Conservation (phyloP, 106 monocot species). For the Acanthochlamys bracteata region DNA sequence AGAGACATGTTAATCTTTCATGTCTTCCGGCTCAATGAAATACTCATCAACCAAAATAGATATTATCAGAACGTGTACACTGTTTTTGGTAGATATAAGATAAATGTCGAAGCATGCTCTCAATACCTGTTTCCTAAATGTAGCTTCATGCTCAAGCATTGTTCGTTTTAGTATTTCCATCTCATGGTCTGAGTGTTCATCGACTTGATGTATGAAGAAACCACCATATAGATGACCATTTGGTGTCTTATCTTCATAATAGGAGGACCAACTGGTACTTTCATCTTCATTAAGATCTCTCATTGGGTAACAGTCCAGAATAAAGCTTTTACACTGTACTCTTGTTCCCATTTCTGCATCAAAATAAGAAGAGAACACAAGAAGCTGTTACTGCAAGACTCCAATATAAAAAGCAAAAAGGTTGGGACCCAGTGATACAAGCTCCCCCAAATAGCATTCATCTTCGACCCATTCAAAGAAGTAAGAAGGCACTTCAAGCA, state of each 20-base stretch:
- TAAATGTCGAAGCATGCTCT: not conserved
- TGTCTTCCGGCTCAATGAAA: too few relatives aligned
- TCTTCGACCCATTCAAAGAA: too few relatives aligned
- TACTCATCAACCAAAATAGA: not conserved
- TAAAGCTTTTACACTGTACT: conserved; percentile 29
- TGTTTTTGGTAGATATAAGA: too few relatives aligned
- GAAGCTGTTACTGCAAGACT: too few relatives aligned
- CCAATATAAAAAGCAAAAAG: not conserved
- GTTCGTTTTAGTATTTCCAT: conserved; percentile 54
- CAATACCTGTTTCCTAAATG: conserved; percentile 69
- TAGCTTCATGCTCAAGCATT: conserved; percentile 65
- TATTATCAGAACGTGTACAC: not conserved
- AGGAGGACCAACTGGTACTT: conserved; percentile 18
- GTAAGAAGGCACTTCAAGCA: too few relatives aligned
- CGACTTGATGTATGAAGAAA: conserved; percentile 15
- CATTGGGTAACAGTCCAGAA: conserved; percentile 27
- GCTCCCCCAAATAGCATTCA: too few relatives aligned
- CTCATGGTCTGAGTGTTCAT: conserved; percentile 34
- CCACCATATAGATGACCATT: conserved; percentile 28
- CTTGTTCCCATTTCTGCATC: conserved; percentile 51
- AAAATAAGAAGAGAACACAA: not conserved
- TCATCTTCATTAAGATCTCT: conserved; percentile 33
- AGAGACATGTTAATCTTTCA: too few relatives aligned
- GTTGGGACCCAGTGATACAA: not conserved
- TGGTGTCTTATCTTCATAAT: conserved; percentile 27